phyloP scores from a whole-genome alignment of 2,329 filamentous ascomycete genomes.

The Chaetomium sp. region DNA sequence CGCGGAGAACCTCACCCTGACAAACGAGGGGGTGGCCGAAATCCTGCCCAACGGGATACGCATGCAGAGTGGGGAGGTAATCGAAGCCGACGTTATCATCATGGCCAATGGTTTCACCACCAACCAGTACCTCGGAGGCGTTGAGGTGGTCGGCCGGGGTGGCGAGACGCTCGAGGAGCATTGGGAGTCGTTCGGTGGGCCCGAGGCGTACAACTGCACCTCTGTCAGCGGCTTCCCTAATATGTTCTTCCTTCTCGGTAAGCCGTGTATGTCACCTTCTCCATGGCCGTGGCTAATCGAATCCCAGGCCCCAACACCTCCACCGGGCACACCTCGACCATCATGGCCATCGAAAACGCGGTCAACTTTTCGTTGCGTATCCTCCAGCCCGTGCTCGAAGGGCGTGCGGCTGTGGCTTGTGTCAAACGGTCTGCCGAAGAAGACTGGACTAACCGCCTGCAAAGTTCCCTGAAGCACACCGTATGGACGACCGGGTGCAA shows the following conservation, averaged over 20 bases:
- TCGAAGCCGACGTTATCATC: constrained; percentile 61
- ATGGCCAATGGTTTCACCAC: constrained; percentile 64
- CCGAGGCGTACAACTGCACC: constrained; percentile 62
- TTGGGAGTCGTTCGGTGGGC: constrained; percentile 61
- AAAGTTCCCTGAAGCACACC: constrained; percentile 40
- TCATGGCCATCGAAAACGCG: constrained; percentile 60
- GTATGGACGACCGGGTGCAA: constrained; percentile 43
- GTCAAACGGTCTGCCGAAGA: constrained; percentile 43
- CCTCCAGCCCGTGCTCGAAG: constrained; percentile 51
- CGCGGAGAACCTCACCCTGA: constrained; percentile 49
- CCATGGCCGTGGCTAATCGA: neutral
- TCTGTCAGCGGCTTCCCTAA: constrained; percentile 65
- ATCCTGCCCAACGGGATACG: constrained; percentile 48
- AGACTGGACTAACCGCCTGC: constrained; percentile 39
- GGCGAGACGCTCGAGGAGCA: constrained; percentile 55
- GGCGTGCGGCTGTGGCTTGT: constrained; percentile 38
- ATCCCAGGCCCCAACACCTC: constrained; percentile 58
- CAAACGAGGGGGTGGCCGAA: constrained; percentile 51
- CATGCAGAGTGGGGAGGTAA: constrained; percentile 43
- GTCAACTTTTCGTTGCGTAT: constrained; percentile 62
- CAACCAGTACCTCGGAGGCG: constrained; percentile 54
- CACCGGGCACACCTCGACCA: constrained; percentile 57
- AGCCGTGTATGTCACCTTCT: constrained; percentile 18
- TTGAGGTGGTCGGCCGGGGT: constrained; percentile 54
- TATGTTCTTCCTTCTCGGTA: constrained; percentile 62